Evolutionary conservation across 495 filamentous ascomycete species (phyloP).

Genomic region (Aspergillus carlsbadensis): DNA sequence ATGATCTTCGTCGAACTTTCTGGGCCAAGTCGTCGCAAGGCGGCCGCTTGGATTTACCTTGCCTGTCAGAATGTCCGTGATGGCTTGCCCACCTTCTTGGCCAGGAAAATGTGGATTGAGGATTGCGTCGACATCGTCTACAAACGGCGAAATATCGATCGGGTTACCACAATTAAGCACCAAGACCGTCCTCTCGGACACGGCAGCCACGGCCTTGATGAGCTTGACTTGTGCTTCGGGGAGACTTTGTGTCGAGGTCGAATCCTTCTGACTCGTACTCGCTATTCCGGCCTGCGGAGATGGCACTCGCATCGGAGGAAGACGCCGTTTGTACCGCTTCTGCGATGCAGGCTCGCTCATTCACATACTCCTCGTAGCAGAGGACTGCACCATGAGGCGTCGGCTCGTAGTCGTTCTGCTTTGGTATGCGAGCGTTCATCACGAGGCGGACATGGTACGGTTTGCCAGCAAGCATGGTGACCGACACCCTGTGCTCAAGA

Average conservation of each 20-base stretch:
- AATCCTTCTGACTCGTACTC: conserved; percentile 4
- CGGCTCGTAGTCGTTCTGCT: conserved; percentile 3
- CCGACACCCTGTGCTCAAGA: background rate
- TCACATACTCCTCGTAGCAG: conserved; percentile 2
- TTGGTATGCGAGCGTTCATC: background rate
- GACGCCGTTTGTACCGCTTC: background rate
- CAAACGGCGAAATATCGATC: background rate
- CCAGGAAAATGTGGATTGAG: background rate
- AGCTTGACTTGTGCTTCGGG: background rate
- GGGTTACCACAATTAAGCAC: background rate
- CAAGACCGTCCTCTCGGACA: background rate
- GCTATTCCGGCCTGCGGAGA: background rate
- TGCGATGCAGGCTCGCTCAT: too few relatives aligned
- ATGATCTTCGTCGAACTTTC: background rate
- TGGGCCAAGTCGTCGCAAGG: conserved; percentile 3
- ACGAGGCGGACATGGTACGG: background rate
- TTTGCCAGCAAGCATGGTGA: background rate
- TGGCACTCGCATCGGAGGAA: background rate
- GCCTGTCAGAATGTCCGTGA: background rate
- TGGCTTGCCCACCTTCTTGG: conserved; percentile 2
- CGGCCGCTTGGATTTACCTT: background rate
- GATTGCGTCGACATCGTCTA: background rate
- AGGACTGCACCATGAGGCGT: background rate
- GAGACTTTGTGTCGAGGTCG: background rate
- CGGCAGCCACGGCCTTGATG: background rate